phyloP scores from a whole-genome alignment of 495 filamentous ascomycete genomes.

The Aspergillus olivimuriae region DNA sequence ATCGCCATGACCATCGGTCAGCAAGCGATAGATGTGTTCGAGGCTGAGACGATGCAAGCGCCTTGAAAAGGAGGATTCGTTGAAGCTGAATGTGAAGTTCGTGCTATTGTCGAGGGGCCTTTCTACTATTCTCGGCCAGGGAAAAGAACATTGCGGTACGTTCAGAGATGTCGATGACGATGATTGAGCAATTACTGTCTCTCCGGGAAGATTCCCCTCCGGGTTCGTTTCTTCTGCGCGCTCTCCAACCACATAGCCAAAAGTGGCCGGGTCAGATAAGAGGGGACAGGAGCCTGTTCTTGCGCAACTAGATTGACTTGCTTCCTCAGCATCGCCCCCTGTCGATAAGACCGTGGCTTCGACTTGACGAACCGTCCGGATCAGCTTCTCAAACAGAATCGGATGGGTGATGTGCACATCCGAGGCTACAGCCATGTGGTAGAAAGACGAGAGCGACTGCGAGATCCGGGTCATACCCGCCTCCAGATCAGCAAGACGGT shows the following conservation, averaged over 20 bases:
- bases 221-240: too few species aligned
- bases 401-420: slow-evolving; percentile 32
- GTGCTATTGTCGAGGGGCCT: slow-evolving; percentile 3
- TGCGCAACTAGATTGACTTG: too few species aligned
- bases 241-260: slow-evolving; percentile 6
- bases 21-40: slow-evolving; percentile 55
- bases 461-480: slow-evolving; percentile 65
- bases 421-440: slow-evolving; percentile 47
- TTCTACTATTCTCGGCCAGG: too few species aligned
- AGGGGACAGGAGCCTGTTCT: too few species aligned
- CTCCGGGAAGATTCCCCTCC: too few species aligned
- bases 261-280: not conserved
- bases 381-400: slow-evolving; percentile 27
- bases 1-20: slow-evolving; percentile 46
- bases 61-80: slow-evolving; percentile 61
- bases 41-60: slow-evolving; percentile 58
- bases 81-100: slow-evolving; percentile 20
- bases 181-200: too few species aligned
- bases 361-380: not conserved
- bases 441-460: slow-evolving; percentile 58
- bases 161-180: too few species aligned
- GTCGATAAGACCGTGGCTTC: not conserved
- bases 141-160: too few species aligned
- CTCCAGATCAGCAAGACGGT: slow-evolving; percentile 61
- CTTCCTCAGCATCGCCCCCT: not conserved